Base-by-base conservation (phyloP, 331 rosid genomes). In the Rosa hybrid region DNA sequence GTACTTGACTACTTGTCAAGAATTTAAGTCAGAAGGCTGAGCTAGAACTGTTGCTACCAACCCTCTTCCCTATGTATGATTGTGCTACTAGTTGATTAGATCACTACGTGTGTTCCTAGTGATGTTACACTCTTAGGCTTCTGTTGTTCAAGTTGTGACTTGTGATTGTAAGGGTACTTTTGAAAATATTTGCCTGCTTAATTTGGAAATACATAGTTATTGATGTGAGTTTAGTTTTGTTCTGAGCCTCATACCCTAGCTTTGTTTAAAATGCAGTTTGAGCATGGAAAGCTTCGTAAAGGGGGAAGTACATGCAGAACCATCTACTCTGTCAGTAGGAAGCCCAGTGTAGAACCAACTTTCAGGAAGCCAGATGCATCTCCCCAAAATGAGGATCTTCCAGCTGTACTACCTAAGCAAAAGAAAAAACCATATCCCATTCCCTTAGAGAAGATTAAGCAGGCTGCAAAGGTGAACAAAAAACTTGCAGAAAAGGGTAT, bases 351-450 rank as follows among this genome's bases (percentile, higher is more conserved):
- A 12, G 81, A 81, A 50, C 81, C 80, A 53, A 14, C 68, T 72
- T 73, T 49, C 75, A 81, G 81, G 90, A 86, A 71, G 81, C 90
- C 38, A 76, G 83, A 86, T 48, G 6, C 49, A 38, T 18, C 45
- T 74, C 90, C 88, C 60, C 99, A 93, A 85, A 95, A 95, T 82
- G 94, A 83, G 67, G 98, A 95, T 75, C 92, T 95, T 69, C 98
- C 99, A 27, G 83, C 86, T 7, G 50, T 51, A 21, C 89, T 88
- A 6, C 94, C 99, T 12, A 93, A 88, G 87, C 84, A 84, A 38
- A 93, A 95, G 91, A 93, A 93, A 84, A 95, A 95, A 83, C 99
- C 98, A 18, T 93, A 46, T 81, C 90, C 96, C 23, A 86, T 95
- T 76, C 99, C 99, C 78, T 72, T 93, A 18, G 89, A 89, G 78